phyloP scores from a whole-genome alignment of 352 stramenopile species.

The Phytophthora uliginosa region DNA sequence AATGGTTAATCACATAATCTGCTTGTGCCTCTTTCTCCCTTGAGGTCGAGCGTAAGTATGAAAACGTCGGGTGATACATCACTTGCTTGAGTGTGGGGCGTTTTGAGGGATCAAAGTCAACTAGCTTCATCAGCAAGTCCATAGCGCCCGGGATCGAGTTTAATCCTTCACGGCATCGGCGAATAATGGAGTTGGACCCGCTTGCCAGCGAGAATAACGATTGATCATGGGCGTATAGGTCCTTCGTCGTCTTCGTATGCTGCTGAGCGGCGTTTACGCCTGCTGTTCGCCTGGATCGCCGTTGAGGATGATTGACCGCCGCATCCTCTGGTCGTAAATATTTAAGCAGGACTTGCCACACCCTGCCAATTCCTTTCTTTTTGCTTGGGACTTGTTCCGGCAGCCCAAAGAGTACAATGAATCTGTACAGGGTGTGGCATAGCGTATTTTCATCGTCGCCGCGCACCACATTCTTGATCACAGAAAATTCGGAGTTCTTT shows the following conservation, averaged over 20 bases:
- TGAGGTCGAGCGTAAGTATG: slow-evolving; percentile 34
- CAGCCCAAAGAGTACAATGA: slow-evolving; percentile 97
- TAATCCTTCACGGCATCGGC: slow-evolving; percentile 61
- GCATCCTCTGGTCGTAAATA: slow-evolving; percentile 61
- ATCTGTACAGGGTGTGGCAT: slow-evolving; percentile 97
- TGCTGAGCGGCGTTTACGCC: slow-evolving; percentile 9
- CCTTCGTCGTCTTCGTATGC: slow-evolving; percentile 30
- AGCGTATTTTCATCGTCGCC: slow-evolving; percentile 88
- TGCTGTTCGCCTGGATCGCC: slow-evolving; percentile 30
- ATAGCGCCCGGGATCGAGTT: slow-evolving; percentile 50
- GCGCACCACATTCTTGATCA: slow-evolving; percentile 68
- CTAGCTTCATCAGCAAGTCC: slow-evolving; percentile 59
- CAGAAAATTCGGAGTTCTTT: slow-evolving; percentile 73
- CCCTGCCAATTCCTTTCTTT: slow-evolving; percentile 46
- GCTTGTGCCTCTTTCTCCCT: slow-evolving; percentile 12
- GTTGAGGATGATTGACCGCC: slow-evolving; percentile 22
- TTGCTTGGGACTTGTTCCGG: slow-evolving; percentile 64
- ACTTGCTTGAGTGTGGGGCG: slow-evolving; percentile 78
- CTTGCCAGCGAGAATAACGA: slow-evolving; percentile 58
- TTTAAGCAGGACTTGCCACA: slow-evolving; percentile 74
- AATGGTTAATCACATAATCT: slow-evolving; percentile 75
- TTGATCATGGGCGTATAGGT: slow-evolving; percentile 55
- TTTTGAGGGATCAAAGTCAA: slow-evolving; percentile 69
- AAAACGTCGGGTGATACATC: slow-evolving; percentile 72
- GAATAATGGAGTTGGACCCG: slow-evolving; percentile 62